Evolutionary conservation across 2,329 filamentous ascomycete species (phyloP).

Genomic region (Emmonsia crescens): DNA sequence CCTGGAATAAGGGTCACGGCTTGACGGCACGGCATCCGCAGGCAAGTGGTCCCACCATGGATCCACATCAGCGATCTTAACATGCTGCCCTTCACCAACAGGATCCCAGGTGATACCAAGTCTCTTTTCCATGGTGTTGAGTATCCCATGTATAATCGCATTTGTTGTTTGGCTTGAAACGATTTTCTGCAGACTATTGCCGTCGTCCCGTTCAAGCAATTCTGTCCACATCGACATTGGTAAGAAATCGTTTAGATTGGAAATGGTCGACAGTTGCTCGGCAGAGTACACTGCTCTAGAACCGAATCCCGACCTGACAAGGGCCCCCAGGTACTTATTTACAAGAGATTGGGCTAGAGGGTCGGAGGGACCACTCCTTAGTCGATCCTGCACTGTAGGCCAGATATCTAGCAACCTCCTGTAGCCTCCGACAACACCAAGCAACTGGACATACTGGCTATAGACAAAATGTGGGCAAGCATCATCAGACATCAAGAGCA

Average conservation of each 20-base stretch:
- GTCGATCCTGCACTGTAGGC: conserved; percentile 12
- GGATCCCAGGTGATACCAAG: conserved; percentile 23
- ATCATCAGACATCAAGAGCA: neutral
- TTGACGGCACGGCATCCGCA: neutral
- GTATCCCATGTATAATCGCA: conserved; percentile 17
- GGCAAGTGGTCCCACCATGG: conserved; percentile 5
- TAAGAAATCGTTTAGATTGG: conserved; percentile 15
- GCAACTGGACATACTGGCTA: conserved; percentile 6
- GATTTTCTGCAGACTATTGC: conserved; percentile 16
- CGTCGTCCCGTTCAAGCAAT: conserved; percentile 14
- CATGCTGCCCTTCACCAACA: conserved; percentile 10
- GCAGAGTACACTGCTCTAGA: conserved; percentile 18
- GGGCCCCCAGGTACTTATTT: conserved; percentile 18
- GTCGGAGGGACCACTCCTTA: neutral
- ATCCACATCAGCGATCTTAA: conserved; percentile 13
- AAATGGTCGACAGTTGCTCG: conserved; percentile 18
- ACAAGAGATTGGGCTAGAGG: conserved; percentile 11
- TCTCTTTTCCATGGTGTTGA: conserved; percentile 21
- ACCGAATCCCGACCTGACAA: conserved; percentile 17
- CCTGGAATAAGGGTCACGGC: conserved; percentile 13
- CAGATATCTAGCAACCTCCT: conserved; percentile 17
- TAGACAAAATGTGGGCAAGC: neutral
- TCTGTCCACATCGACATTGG: conserved; percentile 7
- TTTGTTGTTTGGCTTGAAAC: conserved; percentile 15
- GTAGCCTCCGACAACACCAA: conserved; percentile 16